Evolutionary conservation across 2,329 filamentous ascomycete genomes (phyloP), one percentile per base, ranked within the genome.

Genomic region (Parascedosporium putredinis): DNA sequence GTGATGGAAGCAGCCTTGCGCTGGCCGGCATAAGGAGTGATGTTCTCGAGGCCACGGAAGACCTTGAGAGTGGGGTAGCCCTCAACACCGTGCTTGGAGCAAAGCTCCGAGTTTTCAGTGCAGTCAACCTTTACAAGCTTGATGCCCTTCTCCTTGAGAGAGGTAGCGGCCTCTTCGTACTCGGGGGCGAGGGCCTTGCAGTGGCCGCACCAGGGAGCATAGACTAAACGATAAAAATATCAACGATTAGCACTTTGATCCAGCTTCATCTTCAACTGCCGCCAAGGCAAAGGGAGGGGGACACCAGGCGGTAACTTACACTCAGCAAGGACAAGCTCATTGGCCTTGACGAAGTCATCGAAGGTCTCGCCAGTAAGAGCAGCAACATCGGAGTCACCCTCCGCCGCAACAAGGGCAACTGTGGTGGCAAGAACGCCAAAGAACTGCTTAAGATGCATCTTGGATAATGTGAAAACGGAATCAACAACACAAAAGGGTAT

Each of bases 11-110:
- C 82, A 57, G 90, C 84, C 77, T 97, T 95, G 68, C 93, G 82
- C 70, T 88, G 84, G 64, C 93, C 93, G 60, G 76, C 75, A 74
- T 98, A 98, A 55, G 90, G 84, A 57, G 79, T 75, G 65, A 88
- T 71, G 66, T 85, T 88, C 9, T 96, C 88, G 40, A 73, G 70
- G 59, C 93, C 91, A 62, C 91, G 88, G 89, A 98, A 98, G 72
- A 98, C 81, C 83, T 97, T 98, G 65, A 98, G 81, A 58, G 93
- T 98, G 55, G 93, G 93, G 78, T 98, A 98, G 57, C 93, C 93
- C 76, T 97, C 89, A 40, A 98, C 90, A 55, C 88, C 90, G 62
- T 86, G 87, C 60, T 80, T 75, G 69, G 89, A 80, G 81, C 93
- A 98, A 58, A 98, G 84, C 29, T 95, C 88, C 55, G 83, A 74